Evolutionary conservation across 164 flowering plant genomes (phyloP), one percentile per base, ranked within the genome.

Genomic region (Chloranthus sessilifolius): DNA sequence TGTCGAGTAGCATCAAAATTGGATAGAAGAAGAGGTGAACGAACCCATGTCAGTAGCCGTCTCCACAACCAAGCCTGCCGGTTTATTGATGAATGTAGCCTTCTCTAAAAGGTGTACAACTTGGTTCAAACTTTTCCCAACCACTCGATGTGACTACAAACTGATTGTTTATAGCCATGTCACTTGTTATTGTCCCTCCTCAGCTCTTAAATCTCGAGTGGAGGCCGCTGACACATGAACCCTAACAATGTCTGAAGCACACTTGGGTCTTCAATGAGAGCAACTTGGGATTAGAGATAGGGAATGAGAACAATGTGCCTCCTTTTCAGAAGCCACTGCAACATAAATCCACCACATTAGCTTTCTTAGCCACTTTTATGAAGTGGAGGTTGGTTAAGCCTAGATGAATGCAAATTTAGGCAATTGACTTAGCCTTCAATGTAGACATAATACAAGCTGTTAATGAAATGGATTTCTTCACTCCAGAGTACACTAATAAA

Each of bases 401-500:
- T 7, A 33, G 12, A 8, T 7, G 7, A 33, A 33, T 7, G 7
- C 7, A 33, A 33, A 33, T 34, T 23, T 33, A 22, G 41, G 33
- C n/a, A 29, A 46, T 46, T 41, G 23, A 35, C 52, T 21, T 20
- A 51, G 43, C 28, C 40, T 25, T 53, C 53, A 20, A 52, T 19
- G 35, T 34, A 38, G 15, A 43, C 37, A 29, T 41, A 31, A 29
- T 55, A 59, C 50, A 52, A 25, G 36, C 24, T 21, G 16, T 37
- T 27, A 4, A 12, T 35, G 31, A 21, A 27, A 27, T n/a, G 7
- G 17, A 23, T 23, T 56, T 41, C 38, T 43, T 35, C 44, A 39
- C 28, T 56, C 42, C 29, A 47, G n/a, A n/a, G n/a, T n/a, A n/a
- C n/a, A 41, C 38, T n/a, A 26, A 56, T 36, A 43, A 23, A 16